phyloP scores from a whole-genome alignment of 2,329 filamentous ascomycete species.

The Fusarium devonianum region DNA sequence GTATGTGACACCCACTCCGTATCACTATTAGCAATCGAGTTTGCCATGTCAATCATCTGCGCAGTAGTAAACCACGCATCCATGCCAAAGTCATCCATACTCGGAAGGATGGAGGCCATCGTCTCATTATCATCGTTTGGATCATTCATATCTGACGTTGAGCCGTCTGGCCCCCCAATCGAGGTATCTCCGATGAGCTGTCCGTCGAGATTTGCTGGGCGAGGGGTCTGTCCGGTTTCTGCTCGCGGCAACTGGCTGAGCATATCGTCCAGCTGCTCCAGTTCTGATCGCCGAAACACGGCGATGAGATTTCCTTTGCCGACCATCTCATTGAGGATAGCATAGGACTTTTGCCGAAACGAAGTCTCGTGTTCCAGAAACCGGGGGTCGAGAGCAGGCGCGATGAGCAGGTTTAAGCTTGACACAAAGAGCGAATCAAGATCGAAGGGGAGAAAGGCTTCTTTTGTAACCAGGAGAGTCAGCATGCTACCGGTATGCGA shows the following conservation, averaged over 20 bases:
- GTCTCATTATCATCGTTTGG: conserved; percentile 20
- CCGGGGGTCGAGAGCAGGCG: conserved; percentile 46
- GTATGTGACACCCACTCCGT: conserved; percentile 57
- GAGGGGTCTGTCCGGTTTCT: neutral
- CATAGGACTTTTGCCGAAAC: conserved; percentile 53
- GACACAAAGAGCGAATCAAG: conserved; percentile 55
- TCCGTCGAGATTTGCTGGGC: conserved; percentile 14
- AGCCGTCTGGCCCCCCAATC: neutral
- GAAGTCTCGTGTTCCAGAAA: conserved; percentile 45
- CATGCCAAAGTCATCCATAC: conserved; percentile 36
- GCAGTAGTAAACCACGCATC: conserved; percentile 52
- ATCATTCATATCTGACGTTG: conserved; percentile 5
- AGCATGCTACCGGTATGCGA: neutral
- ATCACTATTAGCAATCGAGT: conserved; percentile 54
- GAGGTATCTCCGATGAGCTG: conserved; percentile 22
- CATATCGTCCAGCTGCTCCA: conserved; percentile 54
- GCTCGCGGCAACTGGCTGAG: conserved; percentile 41
- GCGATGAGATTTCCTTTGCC: conserved; percentile 56
- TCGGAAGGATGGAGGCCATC: conserved; percentile 24
- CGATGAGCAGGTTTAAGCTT: conserved; percentile 51
- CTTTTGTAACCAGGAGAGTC: conserved; percentile 32
- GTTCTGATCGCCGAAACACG: conserved; percentile 52
- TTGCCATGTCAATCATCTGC: conserved; percentile 56
- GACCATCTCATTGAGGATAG: conserved; percentile 56
- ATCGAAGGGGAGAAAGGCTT: conserved; percentile 58